A percentile compares a stretch with the other conserved stretches of the same genome.
These are phyloP conservation scores for Coemansia erecta DNA, from an alignment of 192 early-diverging fungal species.

Conservation along the genomic window DNA sequence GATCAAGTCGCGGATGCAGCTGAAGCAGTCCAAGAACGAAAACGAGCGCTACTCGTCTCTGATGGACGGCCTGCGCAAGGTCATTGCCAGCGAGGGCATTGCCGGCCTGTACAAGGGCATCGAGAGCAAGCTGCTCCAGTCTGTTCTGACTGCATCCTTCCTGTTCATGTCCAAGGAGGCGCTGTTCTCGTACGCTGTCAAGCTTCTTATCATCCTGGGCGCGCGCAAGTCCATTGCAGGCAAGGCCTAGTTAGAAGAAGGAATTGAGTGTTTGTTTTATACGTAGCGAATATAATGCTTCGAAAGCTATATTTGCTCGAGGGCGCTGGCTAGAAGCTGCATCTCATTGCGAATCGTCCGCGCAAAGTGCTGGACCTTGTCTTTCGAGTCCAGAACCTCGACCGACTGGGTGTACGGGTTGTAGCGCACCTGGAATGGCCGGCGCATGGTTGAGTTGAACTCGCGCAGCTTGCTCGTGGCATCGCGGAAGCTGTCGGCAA, in stretches of 20 bases:
- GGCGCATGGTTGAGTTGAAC: constrained; percentile 69
- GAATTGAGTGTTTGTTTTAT: not conserved
- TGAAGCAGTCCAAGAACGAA: constrained; percentile 80
- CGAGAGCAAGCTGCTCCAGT: constrained; percentile 93
- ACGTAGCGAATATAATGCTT: not conserved
- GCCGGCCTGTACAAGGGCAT: constrained; percentile 88
- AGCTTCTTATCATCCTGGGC: constrained; percentile 43
- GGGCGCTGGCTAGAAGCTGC: constrained; percentile 67
- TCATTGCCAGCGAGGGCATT: constrained; percentile 86
- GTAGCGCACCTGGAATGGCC: constrained; percentile 90
- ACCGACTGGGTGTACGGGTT: constrained; percentile 88
- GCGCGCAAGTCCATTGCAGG: constrained; percentile 45
- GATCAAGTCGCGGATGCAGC: constrained; percentile 97
- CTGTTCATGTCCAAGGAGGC: constrained; percentile 93
- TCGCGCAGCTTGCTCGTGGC: constrained; percentile 88
- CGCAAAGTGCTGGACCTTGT: constrained; percentile 79
- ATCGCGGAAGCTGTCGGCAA: constrained; percentile 90
- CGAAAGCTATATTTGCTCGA: constrained; percentile 56
- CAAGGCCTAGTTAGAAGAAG: constrained; percentile 8
- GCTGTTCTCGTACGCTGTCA: constrained; percentile 69
- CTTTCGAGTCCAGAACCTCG: constrained; percentile 88
- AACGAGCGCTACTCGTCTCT: constrained; percentile 75
- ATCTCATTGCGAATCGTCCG: constrained; percentile 76
- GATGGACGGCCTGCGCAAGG: constrained; percentile 88
- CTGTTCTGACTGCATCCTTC: constrained; percentile 92